A percentile compares a stretch with the other conserved stretches of the same genome.
These are phyloP conservation scores for Thelonectria olida DNA, from an alignment of 2,329 filamentous ascomycete species.

Conservation along the genomic window DNA sequence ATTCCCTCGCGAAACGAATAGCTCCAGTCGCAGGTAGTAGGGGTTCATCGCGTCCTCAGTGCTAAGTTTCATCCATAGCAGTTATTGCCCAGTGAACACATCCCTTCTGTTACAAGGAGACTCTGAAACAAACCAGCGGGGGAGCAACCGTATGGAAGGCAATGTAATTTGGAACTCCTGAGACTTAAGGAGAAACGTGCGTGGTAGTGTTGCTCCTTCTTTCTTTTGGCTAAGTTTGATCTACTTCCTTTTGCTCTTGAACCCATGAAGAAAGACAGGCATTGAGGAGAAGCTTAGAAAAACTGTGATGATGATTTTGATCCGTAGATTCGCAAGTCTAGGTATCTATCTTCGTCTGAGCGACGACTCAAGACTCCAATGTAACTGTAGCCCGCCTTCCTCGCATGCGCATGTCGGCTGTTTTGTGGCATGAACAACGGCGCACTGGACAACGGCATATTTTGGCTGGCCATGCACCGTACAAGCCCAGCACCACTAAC, in stretches of 20 bases:
- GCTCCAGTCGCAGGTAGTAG: background rate
- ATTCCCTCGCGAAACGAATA: background rate
- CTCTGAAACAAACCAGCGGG: conserved; percentile 7
- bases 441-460: too few species aligned
- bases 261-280: too few species aligned
- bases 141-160: background rate
- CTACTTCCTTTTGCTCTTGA: too few species aligned
- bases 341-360: too few species aligned
- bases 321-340: too few species aligned
- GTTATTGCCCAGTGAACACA: conserved; percentile 3
- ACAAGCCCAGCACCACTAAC: background rate
- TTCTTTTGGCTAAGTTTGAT: too few species aligned
- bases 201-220: too few species aligned
- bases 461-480: background rate
- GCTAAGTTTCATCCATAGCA: conserved; percentile 5
- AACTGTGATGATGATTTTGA: too few species aligned
- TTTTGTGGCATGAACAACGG: background rate
- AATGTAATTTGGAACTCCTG: background rate
- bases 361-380: background rate
- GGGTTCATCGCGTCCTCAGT: background rate
- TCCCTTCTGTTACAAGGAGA: background rate
- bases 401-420: background rate
- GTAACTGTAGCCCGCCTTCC: background rate
- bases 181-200: background rate
- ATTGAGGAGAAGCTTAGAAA: too few species aligned